These are phyloP conservation scores for Lepraria neglecta DNA, from an alignment of 495 filamentous ascomycete genomes.

Conservation along the genomic window DNA sequence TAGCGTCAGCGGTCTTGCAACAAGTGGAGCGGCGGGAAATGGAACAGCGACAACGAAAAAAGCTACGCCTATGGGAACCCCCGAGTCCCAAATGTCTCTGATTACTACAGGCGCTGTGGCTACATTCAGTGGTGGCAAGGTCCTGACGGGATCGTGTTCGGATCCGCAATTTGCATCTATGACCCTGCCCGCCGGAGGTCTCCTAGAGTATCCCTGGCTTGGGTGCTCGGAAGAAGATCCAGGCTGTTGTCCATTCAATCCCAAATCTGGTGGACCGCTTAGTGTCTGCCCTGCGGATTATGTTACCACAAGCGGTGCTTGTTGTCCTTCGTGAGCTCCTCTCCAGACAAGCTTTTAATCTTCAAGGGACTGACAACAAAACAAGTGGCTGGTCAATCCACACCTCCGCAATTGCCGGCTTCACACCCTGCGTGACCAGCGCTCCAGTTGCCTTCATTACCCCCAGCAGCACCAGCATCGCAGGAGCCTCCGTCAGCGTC, in stretches of 20 bases:
- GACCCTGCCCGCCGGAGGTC: constrained; percentile 18
- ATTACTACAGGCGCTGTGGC: constrained; percentile 23
- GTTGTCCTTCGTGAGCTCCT: constrained; percentile 30
- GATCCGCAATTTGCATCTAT: constrained; percentile 21
- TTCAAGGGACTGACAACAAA: background rate
- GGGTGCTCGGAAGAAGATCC: constrained; percentile 26
- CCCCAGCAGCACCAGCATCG: constrained; percentile 12
- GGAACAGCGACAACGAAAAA: background rate
- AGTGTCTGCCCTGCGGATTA: constrained; percentile 30
- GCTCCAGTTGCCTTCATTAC: constrained; percentile 15
- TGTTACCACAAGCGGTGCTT: constrained; percentile 24
- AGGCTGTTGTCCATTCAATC: constrained; percentile 29
- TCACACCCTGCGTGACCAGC: constrained; percentile 28
- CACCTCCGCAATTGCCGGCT: constrained; percentile 23
- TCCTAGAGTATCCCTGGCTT: constrained; percentile 28
- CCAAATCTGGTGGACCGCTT: constrained; percentile 20
- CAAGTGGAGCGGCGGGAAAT: background rate
- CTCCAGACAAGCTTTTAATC: background rate
- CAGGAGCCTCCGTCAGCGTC: constrained; percentile 18
- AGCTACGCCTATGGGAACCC: constrained; percentile 1
- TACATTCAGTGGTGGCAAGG: constrained; percentile 22
- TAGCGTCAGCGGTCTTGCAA: background rate
- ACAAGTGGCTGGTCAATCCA: constrained; percentile 30
- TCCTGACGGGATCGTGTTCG: constrained; percentile 29
- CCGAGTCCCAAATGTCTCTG: constrained; percentile 19